Conservation (phyloP, 345 rosid species). For the Hypericum androsaemum region DNA sequence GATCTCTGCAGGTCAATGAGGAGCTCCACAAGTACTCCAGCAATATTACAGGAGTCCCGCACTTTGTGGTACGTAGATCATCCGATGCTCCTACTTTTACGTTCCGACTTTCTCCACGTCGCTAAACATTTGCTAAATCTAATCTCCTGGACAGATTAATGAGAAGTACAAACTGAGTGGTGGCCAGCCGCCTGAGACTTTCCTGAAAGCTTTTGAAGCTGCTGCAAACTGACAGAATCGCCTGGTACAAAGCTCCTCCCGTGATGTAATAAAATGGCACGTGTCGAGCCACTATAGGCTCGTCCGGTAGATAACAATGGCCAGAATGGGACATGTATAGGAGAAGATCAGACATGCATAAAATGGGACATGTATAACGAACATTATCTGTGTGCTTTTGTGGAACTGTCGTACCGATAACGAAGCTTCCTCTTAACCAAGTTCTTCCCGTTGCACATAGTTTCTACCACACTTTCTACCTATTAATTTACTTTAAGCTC, state of each 20-base stretch:
- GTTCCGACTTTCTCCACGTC: background rate
- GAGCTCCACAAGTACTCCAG: slow-evolving; percentile 57
- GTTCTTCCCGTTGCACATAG: too few species aligned
- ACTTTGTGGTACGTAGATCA: slow-evolving; percentile 46
- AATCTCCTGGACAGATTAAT: slow-evolving; percentile 50
- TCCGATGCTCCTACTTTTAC: background rate
- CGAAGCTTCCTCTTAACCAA: too few species aligned
- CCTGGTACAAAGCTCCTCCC: slow-evolving; percentile 1
- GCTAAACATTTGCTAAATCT: background rate
- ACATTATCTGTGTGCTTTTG: too few species aligned
- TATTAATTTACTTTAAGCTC: too few species aligned
- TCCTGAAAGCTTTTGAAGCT: slow-evolving; percentile 50
- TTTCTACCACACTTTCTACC: too few species aligned
- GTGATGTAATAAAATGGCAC: too few species aligned
- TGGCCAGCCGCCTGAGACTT: slow-evolving; percentile 67
- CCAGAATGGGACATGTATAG: too few species aligned
- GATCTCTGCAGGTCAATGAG: slow-evolving; percentile 48
- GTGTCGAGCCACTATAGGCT: too few species aligned
- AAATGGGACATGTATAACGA: too few species aligned
- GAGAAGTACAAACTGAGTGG: slow-evolving; percentile 70
- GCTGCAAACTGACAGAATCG: slow-evolving; percentile 28
- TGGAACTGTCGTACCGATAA: too few species aligned
- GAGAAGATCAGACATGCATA: too few species aligned
- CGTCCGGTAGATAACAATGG: too few species aligned
- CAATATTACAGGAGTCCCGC: slow-evolving; percentile 61